Evolutionary conservation across 805 yeast species (phyloP), one percentile per base, ranked within the genome.

Genomic region (Hyphopichia homilentoma): DNA sequence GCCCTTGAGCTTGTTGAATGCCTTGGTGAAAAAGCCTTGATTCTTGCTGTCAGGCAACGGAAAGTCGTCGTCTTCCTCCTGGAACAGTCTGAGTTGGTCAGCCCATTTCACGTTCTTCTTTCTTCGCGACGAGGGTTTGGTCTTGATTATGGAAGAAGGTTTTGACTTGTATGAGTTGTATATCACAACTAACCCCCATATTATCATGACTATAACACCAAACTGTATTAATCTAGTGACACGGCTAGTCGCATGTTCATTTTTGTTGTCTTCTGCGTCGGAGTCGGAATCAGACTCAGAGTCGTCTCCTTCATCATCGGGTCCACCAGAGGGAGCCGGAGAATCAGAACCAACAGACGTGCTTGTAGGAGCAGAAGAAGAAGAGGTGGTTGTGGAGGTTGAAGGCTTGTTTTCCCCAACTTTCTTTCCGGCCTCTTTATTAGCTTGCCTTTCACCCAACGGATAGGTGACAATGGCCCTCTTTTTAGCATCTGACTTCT

Each of bases 61-160:
- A 15, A 44, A 46, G 12, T 44, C 47, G 12, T 44, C 47, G 25
- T 48, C 57, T n/a, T 53, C 61, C 12, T 52, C 59, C 37, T 62
- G 61, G 36, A 55, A 57, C 25, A 47, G 48, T 36, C 62, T 45
- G 34, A 67, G 44, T 45, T 64, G 68, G 39, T 67, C 72, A 7
- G 72, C 72, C 73, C 73, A 67, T 47, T 61, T 71, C 11, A 67
- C 73, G 31, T 65, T 66, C 47, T 67, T 67, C 52, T 64, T 65
- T 32, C 52, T 58, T 9, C 55, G 33, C 3, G 50, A 31, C 4
- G 59, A 39, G 4, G 61, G 47, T 15, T 48, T 45, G 5, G 64
- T 52, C 34, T 61, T 63, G 44, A 67, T 65, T 29, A 67, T 67
- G 4, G 70, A 64, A 7, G 69, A 50, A 11, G 72, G 70, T 29